Evolutionary conservation across 495 filamentous ascomycete species (phyloP), one percentile per base, ranked within the genome.

Genomic region (Aspergillus funiculosus): DNA sequence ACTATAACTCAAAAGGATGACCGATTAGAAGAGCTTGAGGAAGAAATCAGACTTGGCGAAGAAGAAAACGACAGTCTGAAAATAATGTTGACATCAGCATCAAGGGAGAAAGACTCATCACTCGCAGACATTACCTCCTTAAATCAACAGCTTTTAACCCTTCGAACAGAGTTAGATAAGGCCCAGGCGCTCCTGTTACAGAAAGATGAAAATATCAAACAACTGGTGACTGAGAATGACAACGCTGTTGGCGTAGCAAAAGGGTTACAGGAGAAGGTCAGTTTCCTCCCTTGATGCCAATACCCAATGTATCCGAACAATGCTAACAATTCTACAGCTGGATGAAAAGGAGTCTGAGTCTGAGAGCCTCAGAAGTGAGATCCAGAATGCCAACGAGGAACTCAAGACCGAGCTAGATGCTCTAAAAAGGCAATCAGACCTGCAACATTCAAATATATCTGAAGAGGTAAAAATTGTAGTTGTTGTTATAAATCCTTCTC

Each of bases 1-100:
- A 69, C 63, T 14, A 32, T 63, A n/a, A 68, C 68, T 0, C 70
- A 63, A 15, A 74, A 65, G 39, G 73, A 76, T 14, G 68, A 75
- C 46, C 53, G 59, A 4, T 39, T 75, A 3, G 71, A 75, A 22
- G 62, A 60, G 27, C 41, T 67, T 2, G 61, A 68, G 8, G 52
- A 52, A 26, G 34, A 64, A 9, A 8, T 66, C 17, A 38, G 46
- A 9, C 28, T 38, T 8, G 45, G 59, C 14, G 48, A 41, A 29
- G 46, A 46, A 26, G 56, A 60, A 31, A 62, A 57, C 36, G 39
- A 48, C 2, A 24, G 53, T 11, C 19, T 60, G 10, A 43, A 28
- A 5, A 39, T 50, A 24, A 37, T 15, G 7, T 13, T 69, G 4
- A 44, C 64, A n/a, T 20, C 31, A 11, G 26, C 40, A 0, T 52